phyloP scores from a whole-genome alignment of 192 early-diverging fungal genomes.

The Coemansia sp. region DNA sequence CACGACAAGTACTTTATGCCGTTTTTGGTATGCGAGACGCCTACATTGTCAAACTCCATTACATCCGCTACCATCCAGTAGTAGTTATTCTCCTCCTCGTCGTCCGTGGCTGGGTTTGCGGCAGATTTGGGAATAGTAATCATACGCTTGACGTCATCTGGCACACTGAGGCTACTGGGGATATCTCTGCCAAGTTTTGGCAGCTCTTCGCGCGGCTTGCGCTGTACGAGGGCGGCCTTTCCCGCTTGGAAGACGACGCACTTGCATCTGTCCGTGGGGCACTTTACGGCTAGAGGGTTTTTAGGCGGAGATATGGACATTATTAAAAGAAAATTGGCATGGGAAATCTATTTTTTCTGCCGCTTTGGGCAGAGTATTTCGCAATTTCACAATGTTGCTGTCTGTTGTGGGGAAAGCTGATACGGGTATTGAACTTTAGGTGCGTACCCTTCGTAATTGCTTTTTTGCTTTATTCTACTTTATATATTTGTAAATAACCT shows the following conservation, averaged over 20 bases:
- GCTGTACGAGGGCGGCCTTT: slow-evolving; percentile 17
- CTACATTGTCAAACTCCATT: slow-evolving; percentile 81
- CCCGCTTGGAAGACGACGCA: slow-evolving; percentile 16
- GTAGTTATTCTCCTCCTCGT: slow-evolving; percentile 20
- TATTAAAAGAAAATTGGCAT: no score
- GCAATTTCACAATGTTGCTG: no score
- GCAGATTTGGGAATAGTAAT: neutral
- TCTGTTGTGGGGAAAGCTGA: neutral
- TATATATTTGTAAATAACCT: no score
- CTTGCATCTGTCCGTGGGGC: slow-evolving; percentile 15
- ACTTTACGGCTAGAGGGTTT: slow-evolving; percentile 22
- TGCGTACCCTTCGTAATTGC: no score
- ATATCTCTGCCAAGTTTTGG: neutral
- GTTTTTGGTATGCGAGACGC: slow-evolving; percentile 64
- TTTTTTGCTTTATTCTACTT: no score
- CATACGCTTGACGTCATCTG: slow-evolving; percentile 5
- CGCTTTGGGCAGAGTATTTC: no score
- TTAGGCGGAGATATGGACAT: neutral
- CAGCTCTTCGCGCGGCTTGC: slow-evolving; percentile 1
- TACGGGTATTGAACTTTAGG: neutral
- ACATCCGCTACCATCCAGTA: slow-evolving; percentile 67
- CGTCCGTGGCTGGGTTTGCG: neutral
- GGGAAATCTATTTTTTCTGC: no score
- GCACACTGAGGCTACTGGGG: neutral
- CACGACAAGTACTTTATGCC: slow-evolving; percentile 72